Evolutionary conservation across 805 yeast genomes (phyloP).

Genomic region (Jamesozyma lodderae): DNA sequence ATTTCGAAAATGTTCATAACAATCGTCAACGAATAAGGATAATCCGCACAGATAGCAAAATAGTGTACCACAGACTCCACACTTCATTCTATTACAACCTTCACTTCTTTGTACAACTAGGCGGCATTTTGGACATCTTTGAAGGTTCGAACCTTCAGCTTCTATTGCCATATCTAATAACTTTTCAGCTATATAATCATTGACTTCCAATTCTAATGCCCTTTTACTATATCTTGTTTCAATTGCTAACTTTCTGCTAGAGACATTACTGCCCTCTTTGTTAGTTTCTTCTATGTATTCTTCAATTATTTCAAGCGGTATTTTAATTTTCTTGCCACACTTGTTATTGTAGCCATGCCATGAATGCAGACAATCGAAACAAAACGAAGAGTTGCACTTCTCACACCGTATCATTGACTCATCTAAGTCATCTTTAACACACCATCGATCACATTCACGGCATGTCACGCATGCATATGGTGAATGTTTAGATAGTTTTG

Average conservation of each 20-base stretch:
- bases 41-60: constrained; percentile 52
- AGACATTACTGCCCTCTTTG: constrained; percentile 18
- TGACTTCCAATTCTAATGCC: constrained; percentile 34
- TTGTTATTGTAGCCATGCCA: constrained; percentile 49
- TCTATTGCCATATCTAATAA: constrained; percentile 37
- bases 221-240: constrained; percentile 39
- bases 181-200: constrained; percentile 39
- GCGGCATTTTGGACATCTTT: constrained; percentile 45
- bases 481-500: constrained; percentile 35
- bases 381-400: constrained; percentile 44
- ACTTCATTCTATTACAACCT: constrained; percentile 59
- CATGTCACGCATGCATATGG: constrained; percentile 45
- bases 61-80: constrained; percentile 38
- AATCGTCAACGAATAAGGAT: constrained; percentile 32
- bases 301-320: constrained; percentile 27
- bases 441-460: constrained; percentile 42
- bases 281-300: constrained; percentile 28
- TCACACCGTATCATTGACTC: constrained; percentile 43
- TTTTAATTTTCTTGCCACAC: constrained; percentile 34
- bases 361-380: constrained; percentile 46
- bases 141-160: constrained; percentile 35
- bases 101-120: constrained; percentile 44
- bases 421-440: constrained; percentile 39
- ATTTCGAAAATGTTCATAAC: constrained; percentile 46
- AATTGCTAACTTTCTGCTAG: constrained; percentile 30